A percentile compares a stretch with the other conserved stretches of the same genome.
Evolutionary conservation across 2,329 filamentous ascomycete genomes (phyloP).

Genomic region (Paramyrothecium roridum): DNA sequence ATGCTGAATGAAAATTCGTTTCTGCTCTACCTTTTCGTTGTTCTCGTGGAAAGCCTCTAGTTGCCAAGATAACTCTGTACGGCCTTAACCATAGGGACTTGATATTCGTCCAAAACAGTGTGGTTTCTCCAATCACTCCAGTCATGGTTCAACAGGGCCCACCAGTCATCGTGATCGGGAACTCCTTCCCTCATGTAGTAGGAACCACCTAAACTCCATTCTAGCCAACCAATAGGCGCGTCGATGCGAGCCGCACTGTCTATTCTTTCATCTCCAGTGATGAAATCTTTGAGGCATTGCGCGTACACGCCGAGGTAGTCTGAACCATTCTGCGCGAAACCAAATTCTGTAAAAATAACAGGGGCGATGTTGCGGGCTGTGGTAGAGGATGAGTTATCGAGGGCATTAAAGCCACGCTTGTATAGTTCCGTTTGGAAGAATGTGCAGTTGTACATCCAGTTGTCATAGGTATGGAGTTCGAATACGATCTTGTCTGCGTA

Average conservation of each 20-base stretch:
- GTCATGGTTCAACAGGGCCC: neutral
- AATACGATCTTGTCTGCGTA: neutral
- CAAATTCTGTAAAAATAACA: neutral
- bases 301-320: neutral
- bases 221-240: neutral
- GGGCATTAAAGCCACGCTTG: neutral
- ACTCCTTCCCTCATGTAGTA: neutral
- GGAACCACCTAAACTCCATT: neutral
- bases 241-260: neutral
- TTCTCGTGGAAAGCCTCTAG: too few relatives aligned
- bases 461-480: neutral
- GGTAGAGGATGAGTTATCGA: neutral
- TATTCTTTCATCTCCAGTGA: neutral
- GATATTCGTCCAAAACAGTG: neutral
- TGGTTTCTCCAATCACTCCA: neutral
- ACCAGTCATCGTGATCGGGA: neutral
- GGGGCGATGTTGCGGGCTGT: neutral
- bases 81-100: neutral
- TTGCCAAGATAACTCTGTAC: too few relatives aligned
- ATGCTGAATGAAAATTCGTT: too few relatives aligned
- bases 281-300: neutral
- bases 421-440: neutral
- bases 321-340: neutral
- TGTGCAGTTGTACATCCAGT: neutral
- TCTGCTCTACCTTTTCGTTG: too few relatives aligned